phyloP scores from a whole-genome alignment of 1,284 basidiomycete species.

The Irpex sp. region DNA sequence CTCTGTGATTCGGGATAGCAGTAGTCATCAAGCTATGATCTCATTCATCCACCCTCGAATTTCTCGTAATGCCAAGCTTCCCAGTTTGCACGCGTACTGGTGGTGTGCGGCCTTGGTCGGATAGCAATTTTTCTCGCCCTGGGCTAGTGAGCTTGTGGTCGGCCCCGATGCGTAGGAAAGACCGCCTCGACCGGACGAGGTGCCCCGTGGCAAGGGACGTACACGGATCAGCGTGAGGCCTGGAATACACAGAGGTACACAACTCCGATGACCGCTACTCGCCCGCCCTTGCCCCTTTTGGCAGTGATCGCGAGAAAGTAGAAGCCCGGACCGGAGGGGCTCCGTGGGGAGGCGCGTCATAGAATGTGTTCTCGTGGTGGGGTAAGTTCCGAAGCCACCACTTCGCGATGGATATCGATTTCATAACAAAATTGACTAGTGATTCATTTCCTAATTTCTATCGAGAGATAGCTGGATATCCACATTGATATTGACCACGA shows the following conservation, averaged over 20 bases:
- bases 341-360: no score
- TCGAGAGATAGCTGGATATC: no score
- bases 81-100: not conserved
- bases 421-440: no score
- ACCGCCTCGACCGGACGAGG: not conserved
- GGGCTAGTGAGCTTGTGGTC: not conserved
- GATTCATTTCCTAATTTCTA: no score
- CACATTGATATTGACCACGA: not conserved
- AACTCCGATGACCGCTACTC: no score
- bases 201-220: no score
- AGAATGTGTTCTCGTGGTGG: no score
- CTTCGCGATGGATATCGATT: not conserved
- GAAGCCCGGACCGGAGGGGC: no score
- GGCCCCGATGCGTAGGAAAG: not conserved
- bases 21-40: not conserved
- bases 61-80: not conserved
- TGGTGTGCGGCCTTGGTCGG: not conserved
- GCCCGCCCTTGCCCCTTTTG: not conserved
- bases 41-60: no score
- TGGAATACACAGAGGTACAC: not conserved
- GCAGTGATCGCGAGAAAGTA: no score
- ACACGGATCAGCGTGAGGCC: not conserved
- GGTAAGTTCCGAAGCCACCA: not conserved
- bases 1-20: not conserved
- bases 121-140: not conserved